phyloP scores from a whole-genome alignment of 345 rosid species.

The Lepidium didymum region DNA sequence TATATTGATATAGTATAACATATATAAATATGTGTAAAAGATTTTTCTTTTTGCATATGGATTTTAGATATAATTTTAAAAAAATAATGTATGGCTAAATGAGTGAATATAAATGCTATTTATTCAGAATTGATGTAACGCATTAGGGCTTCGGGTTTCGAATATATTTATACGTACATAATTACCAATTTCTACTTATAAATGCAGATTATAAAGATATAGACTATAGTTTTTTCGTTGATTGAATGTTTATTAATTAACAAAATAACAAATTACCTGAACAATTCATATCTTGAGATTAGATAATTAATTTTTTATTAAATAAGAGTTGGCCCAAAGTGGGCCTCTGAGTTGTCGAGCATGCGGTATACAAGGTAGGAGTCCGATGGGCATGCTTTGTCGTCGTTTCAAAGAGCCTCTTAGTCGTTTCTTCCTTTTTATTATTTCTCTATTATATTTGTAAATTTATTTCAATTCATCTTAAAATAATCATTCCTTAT shows the following conservation, averaged over 20 bases:
- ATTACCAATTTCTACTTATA: neutral
- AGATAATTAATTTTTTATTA: neutral
- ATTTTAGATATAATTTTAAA: neutral
- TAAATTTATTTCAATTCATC: neutral
- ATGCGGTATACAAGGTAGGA: constrained; percentile 33
- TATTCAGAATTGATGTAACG: neutral
- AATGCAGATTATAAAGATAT: neutral
- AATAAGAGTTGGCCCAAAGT: constrained; percentile 26
- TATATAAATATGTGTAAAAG: constrained; percentile 11
- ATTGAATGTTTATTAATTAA: neutral
- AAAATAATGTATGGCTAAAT: constrained; percentile 3
- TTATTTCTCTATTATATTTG: neutral
- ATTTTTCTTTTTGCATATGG: neutral
- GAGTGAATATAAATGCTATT: constrained; percentile 4
- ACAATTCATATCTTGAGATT: neutral
- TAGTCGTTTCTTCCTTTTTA: constrained; percentile 6
- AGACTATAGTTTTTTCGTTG: neutral
- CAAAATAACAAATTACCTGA: neutral
- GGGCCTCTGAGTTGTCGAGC: constrained; percentile 38
- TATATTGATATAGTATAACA: constrained; percentile 17
- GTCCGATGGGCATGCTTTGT: constrained; percentile 40
- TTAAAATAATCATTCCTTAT: neutral
- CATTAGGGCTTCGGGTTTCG: neutral
- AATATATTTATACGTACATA: neutral
- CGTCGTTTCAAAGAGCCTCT: constrained; percentile 24